Evolutionary conservation across 495 filamentous ascomycete genomes (phyloP).

Genomic region (Astrothelium macrocarpum): DNA sequence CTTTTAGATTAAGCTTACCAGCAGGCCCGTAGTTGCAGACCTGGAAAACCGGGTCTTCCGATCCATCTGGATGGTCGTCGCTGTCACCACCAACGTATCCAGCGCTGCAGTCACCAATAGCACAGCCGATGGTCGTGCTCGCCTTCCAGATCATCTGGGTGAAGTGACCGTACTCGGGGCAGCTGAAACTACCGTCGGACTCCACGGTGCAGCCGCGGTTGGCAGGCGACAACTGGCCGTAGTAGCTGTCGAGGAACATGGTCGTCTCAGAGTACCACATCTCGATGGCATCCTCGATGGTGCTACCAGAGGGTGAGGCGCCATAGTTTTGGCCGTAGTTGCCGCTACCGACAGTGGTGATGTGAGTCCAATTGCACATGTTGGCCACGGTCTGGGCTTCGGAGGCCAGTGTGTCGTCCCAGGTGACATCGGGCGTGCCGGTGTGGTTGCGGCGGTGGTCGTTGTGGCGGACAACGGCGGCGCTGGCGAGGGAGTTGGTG

Average conservation of each 20-base stretch:
- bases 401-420: constrained; percentile 4
- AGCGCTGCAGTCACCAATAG: constrained; percentile 5
- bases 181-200: neutral
- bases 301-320: neutral
- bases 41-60: neutral
- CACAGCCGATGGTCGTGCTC: constrained; percentile 5
- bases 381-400: constrained; percentile 4
- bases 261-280: constrained; percentile 11
- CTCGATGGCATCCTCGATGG: constrained; percentile 7
- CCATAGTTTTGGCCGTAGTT: constrained; percentile 7
- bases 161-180: constrained; percentile 9
- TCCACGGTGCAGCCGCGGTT: constrained; percentile 1
- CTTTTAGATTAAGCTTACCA: neutral
- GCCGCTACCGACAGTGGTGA: neutral
- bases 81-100: neutral
- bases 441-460: constrained; percentile 8
- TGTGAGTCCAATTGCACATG: constrained; percentile 8
- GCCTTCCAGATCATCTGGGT: constrained; percentile 11
- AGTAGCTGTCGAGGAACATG: constrained; percentile 1
- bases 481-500: neutral
- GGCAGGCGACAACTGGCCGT: neutral
- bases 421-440: neutral
- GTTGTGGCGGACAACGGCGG: constrained; percentile 6
- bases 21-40: constrained; percentile 8
- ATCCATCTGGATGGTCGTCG: neutral